Evolutionary conservation across 768 basidiomycete genomes (phyloP).

Genomic region (Leccinum sublutescens): DNA sequence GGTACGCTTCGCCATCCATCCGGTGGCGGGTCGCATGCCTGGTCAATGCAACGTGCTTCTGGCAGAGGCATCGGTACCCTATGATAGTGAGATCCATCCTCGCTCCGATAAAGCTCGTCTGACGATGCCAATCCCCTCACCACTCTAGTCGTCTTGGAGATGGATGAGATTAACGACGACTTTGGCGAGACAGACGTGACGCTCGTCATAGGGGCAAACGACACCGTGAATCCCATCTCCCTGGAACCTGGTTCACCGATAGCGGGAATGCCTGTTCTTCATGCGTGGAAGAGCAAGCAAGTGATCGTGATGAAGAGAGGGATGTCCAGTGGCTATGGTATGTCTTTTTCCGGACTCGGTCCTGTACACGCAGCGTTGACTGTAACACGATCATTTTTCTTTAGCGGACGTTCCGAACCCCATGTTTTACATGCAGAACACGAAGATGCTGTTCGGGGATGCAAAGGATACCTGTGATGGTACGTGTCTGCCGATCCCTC

Average conservation of each 20-base stretch:
- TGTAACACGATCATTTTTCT: neutral
- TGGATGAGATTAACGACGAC: slow-evolving; percentile 95
- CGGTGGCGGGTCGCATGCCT: slow-evolving; percentile 91
- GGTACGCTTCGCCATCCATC: slow-evolving; percentile 85
- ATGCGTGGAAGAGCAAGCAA: slow-evolving; percentile 92
- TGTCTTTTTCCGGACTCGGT: slow-evolving; percentile 8
- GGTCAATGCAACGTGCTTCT: slow-evolving; percentile 92
- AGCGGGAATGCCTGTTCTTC: slow-evolving; percentile 89
- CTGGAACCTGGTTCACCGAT: slow-evolving; percentile 84
- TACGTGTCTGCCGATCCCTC: slow-evolving; percentile 27
- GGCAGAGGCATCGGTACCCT: slow-evolving; percentile 87
- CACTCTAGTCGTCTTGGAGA: slow-evolving; percentile 74
- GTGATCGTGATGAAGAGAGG: slow-evolving; percentile 93
- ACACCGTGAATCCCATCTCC: slow-evolving; percentile 90
- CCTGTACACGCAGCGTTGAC: neutral
- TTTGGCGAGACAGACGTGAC: slow-evolving; percentile 88
- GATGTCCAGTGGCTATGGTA: slow-evolving; percentile 85
- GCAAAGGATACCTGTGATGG: slow-evolving; percentile 91
- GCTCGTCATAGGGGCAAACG: slow-evolving; percentile 88
- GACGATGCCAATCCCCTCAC: neutral
- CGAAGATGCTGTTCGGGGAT: slow-evolving; percentile 91
- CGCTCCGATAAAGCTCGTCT: too few relatives aligned
- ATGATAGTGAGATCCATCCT: slow-evolving; percentile 60
- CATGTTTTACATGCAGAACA: slow-evolving; percentile 90
- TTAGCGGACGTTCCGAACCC: slow-evolving; percentile 89